Conservation (phyloP, 345 rosid species). For the Fremontodendron californicum region DNA sequence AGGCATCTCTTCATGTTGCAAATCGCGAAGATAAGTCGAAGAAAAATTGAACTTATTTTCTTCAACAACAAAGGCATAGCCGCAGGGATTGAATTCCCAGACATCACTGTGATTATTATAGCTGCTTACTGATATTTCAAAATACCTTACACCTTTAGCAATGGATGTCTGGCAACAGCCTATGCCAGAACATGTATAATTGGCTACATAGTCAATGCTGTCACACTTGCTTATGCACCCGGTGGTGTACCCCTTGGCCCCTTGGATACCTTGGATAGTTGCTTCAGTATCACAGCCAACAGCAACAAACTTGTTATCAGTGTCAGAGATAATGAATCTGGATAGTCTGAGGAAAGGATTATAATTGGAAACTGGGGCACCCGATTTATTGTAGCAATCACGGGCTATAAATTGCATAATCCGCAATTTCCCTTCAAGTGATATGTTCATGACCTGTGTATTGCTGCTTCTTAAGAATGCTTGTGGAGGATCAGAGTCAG, state of each 20-base stretch:
- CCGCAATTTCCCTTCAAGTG: background rate
- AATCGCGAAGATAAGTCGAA: background rate
- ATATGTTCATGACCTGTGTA: background rate
- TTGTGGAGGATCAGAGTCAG: background rate
- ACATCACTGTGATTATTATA: background rate
- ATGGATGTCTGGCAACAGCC: conserved; percentile 2
- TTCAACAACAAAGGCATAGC: too few species aligned
- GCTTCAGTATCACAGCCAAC: conserved; percentile 12
- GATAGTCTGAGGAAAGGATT: background rate
- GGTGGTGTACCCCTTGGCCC: background rate
- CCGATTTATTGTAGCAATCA: conserved; percentile 4
- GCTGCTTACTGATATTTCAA: background rate
- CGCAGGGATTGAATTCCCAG: too few species aligned
- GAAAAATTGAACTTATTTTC: background rate
- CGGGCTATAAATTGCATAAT: conserved; percentile 10
- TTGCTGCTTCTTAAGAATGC: background rate
- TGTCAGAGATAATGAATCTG: background rate
- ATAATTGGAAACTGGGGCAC: background rate
- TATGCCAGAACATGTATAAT: too few species aligned
- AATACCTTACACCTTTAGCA: background rate
- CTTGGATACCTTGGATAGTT: background rate
- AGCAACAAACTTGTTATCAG: conserved; percentile 2
- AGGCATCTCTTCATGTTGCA: background rate
- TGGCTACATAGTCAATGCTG: background rate
- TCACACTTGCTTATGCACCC: background rate